Evolutionary conservation across 1,284 basidiomycete genomes (phyloP), one percentile per base, ranked within the genome.

Genomic region (Neonothopanus nambi): DNA sequence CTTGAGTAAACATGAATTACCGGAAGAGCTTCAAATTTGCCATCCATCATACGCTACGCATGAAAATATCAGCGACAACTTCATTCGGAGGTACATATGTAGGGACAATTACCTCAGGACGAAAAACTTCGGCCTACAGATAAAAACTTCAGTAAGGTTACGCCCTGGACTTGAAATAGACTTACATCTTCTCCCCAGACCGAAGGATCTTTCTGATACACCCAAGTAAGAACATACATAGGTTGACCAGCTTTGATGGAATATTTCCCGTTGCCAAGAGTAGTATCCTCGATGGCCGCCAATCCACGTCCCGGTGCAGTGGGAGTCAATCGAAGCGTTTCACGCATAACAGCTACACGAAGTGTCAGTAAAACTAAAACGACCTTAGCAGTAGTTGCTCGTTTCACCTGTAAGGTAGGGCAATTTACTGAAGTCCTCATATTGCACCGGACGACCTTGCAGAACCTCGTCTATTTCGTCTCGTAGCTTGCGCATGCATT

Each of bases 151-250:
- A 13, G 33, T 49, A 35, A 42, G 7, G 20, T 37, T 2, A 23
- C 20, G 15, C 37, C 20, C 8, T 18, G 24, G n/a, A 42, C 37
- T 11, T 12, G 56, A 21, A 8, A 26, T 35, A 20, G 11, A 67
- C 76, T 45, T 38, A 76, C 78, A 63, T 81, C 78, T 21, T 75
- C 72, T 2, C 79, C 79, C 76, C 77, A 82, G 1, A 77, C 72
- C 6, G 59, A 61, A 1, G 73, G 72, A 62, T 82, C 78, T 12
- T 70, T 65, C 48, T 77, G 75, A 35, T 73, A 62, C 46, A 62
- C 63, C 40, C 66, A 62, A 2, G 68, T 64, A 8, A 72, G 60
- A 5, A 77, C 58, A 0, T 60, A 54, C 15, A 79, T 61, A 2
- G 61, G 51, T n/a, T 63, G 56, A 12, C 66, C 73, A 48, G 70